phyloP scores from a whole-genome alignment of 2,329 filamentous ascomycete genomes.

The Neopestalotiopsis rosae region DNA sequence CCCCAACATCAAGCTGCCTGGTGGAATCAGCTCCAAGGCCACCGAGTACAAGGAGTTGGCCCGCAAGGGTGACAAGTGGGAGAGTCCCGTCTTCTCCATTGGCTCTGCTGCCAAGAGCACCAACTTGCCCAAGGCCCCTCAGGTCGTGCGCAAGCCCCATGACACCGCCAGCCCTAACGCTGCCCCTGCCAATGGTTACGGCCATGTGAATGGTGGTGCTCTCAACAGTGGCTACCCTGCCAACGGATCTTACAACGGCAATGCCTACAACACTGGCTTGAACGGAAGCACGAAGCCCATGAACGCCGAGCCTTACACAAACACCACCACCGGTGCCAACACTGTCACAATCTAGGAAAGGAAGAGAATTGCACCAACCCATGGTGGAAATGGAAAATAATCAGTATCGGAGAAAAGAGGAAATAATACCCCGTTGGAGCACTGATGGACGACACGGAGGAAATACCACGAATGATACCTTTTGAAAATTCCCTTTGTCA shows the following conservation, averaged over 20 bases:
- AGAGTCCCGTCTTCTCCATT: slow-evolving; percentile 91
- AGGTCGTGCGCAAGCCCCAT: slow-evolving; percentile 54
- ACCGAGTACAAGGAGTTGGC: slow-evolving; percentile 92
- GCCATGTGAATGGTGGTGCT: background rate
- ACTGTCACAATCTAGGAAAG: slow-evolving; percentile 15
- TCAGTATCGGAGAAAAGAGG: background rate
- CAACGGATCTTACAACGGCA: slow-evolving; percentile 1
- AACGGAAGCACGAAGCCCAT: slow-evolving; percentile 12
- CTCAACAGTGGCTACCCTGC: background rate
- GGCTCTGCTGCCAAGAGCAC: slow-evolving; percentile 76
- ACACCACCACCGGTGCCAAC: background rate
- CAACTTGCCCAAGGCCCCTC: slow-evolving; percentile 69
- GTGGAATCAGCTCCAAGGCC: slow-evolving; percentile 90
- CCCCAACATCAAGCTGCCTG: slow-evolving; percentile 83
- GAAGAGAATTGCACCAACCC: background rate
- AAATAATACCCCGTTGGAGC: slow-evolving; percentile 13
- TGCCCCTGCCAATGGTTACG: background rate
- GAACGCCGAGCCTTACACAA: background rate
- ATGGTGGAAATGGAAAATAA: background rate
- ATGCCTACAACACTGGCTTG: background rate
- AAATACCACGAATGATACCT: slow-evolving; percentile 18
- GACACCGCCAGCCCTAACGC: slow-evolving; percentile 19
- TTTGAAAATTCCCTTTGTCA: slow-evolving; percentile 6
- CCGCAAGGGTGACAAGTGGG: slow-evolving; percentile 90
- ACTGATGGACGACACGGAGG: background rate